Conservation (phyloP, 2,329 filamentous ascomycete genomes). For the Cryphonectria naterciae region DNA sequence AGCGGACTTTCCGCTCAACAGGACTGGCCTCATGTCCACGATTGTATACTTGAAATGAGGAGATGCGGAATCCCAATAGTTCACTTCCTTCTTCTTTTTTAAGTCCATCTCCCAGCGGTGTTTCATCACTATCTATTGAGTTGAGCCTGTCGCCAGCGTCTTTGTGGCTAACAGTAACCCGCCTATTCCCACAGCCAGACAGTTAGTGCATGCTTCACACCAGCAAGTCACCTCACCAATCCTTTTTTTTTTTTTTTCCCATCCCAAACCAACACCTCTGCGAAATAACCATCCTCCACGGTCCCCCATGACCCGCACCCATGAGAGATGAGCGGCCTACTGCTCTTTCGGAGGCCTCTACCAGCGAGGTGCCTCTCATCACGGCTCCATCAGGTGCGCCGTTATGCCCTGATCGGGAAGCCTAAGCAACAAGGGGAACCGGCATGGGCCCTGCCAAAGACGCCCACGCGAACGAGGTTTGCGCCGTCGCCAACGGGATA, state of each 20-base stretch:
- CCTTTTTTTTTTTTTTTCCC: constrained; percentile 15
- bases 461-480: constrained; percentile 79
- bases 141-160: neutral
- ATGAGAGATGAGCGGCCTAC: constrained; percentile 30
- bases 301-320: constrained; percentile 14
- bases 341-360: constrained; percentile 30
- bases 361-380: constrained; percentile 22
- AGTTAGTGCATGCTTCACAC: constrained; percentile 2
- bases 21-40: neutral
- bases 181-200: neutral
- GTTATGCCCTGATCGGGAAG: constrained; percentile 33
- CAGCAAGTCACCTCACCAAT: neutral
- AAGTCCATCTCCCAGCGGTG: neutral
- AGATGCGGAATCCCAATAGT: neutral
- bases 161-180: neutral
- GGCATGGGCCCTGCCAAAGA: constrained; percentile 48
- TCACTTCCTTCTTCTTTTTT: no score
- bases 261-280: neutral
- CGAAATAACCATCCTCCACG: neutral
- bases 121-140: neutral
- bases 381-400: constrained; percentile 28
- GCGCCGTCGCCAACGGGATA: constrained; percentile 95
- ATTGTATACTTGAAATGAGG: neutral
- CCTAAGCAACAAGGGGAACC: constrained; percentile 31
- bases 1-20: neutral